Conservation (phyloP, 148 eudicot species). For the Selenicereus undatus region DNA sequence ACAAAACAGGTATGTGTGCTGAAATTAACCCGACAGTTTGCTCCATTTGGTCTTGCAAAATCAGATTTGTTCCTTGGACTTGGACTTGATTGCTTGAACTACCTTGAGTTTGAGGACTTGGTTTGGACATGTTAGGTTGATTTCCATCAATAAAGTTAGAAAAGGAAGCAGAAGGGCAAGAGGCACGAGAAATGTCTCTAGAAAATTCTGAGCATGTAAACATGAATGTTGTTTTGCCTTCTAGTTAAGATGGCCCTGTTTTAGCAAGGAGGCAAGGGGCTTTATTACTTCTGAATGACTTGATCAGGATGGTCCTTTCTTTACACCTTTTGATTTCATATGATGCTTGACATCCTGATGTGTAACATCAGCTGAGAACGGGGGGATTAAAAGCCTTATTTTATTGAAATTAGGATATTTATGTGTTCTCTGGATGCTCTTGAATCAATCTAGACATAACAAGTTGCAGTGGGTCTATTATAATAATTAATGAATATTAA, state of each 20-base stretch:
- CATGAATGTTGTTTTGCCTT: background rate
- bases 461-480: background rate
- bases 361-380: background rate
- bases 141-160: background rate
- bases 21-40: too few species aligned
- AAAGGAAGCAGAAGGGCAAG: background rate
- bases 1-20: too few species aligned
- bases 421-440: background rate
- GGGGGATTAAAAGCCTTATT: background rate
- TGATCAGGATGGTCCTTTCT: background rate
- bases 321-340: background rate
- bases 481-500: background rate
- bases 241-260: background rate
- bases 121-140: too few species aligned
- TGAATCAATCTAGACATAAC: background rate
- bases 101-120: too few species aligned
- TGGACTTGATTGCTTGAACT: too few species aligned
- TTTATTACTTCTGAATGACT: background rate
- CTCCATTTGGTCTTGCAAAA: too few species aligned
- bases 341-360: background rate
- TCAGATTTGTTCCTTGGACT: too few species aligned
- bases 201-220: background rate
- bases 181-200: background rate
- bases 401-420: background rate
- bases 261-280: background rate